Base-by-base conservation (phyloP, 2,329 filamentous ascomycete genomes). In the Aspergillus quadrilineatus region DNA sequence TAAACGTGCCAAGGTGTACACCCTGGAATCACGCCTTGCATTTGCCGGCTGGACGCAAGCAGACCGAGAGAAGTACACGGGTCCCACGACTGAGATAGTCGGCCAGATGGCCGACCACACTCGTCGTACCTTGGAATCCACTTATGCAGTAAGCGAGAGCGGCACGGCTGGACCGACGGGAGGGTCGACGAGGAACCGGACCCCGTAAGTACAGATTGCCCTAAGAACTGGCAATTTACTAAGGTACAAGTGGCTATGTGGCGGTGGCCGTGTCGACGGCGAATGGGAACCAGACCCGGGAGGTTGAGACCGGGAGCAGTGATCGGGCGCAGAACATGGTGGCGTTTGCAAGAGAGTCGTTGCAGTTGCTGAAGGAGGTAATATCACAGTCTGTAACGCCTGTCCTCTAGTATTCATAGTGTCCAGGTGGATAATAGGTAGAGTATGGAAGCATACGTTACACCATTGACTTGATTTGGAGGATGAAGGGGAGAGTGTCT, bases 151-250 rank as follows among this genome's bases (percentile, higher is more conserved):
- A 6, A 77, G 76, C 53, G 84, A 87, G 74, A 83, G 80, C 51
- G 85, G 85, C 1, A 87, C 84, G 2, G 85, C 85, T n/a, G 85
- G 85, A 0, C 85, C 85, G 7, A 85, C 81, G 0, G 83, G 81
- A 10, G 85, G 84, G 0, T 71, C 70, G 29, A 82, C 80, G 44
- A 75, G 72, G 59, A 87, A 86, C 67, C 71, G 85, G 39, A 82
- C 76, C 36, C 85, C 84, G 74, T 82, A 59, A 65, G 69, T 65
- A 36, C 10, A 22, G 9, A 28, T 10, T 22, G 10, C 9, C 14
- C 10, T 14, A 30, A 22, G 22, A 22, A 22, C 22, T 30, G 3
- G 34, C 34, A 9, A 3, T 36, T 46, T 22, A 22, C 22, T 22
- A 22, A 8, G 41, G 10, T 29, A 36, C 46, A 14, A 81, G 79